Percentiles rank a stretch among this genome's conserved stretches.
Evolutionary conservation across 768 basidiomycete genomes (phyloP).

Genomic region (Tulasnella sp.): DNA sequence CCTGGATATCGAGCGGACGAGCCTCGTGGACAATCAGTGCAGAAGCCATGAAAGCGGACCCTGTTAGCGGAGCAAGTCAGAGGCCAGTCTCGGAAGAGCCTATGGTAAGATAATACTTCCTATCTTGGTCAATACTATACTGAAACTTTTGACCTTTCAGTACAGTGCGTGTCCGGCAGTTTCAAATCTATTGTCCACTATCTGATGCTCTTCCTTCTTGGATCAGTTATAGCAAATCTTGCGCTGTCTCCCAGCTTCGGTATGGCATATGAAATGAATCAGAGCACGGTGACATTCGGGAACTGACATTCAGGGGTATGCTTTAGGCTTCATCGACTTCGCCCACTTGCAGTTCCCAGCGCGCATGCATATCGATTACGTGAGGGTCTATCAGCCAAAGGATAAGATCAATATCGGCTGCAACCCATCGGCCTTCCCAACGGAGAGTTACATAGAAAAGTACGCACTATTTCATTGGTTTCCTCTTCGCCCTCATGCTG

Average conservation of each 20-base stretch:
- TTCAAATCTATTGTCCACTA: neutral
- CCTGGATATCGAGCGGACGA: constrained; percentile 58
- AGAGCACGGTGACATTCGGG: too few species aligned
- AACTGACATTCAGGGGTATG: neutral
- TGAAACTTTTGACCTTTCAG: constrained; percentile 29
- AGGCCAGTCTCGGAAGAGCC: constrained; percentile 75
- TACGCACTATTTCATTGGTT: constrained; percentile 22
- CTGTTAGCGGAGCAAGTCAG: constrained; percentile 27
- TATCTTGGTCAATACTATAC: constrained; percentile 4
- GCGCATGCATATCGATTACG: constrained; percentile 70
- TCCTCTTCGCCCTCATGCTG: neutral
- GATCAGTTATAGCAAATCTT: constrained; percentile 57
- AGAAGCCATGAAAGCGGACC: neutral
- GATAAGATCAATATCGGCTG: constrained; percentile 70
- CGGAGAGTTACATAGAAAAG: constrained; percentile 68
- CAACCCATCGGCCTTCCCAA: constrained; percentile 69
- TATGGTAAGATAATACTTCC: too few species aligned
- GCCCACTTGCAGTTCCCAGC: constrained; percentile 60
- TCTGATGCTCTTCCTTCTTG: neutral
- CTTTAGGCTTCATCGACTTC: constrained; percentile 63
- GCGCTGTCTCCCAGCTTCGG: constrained; percentile 80
- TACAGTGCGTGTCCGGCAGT: neutral
- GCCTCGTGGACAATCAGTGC: constrained; percentile 61
- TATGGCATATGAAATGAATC: constrained; percentile 33
- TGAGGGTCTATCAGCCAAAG: constrained; percentile 80